A percentile compares a stretch with the other conserved stretches of the same genome.
Conservation (phyloP, 2,329 filamentous ascomycete species). For the Knoxdaviesia capensis region DNA sequence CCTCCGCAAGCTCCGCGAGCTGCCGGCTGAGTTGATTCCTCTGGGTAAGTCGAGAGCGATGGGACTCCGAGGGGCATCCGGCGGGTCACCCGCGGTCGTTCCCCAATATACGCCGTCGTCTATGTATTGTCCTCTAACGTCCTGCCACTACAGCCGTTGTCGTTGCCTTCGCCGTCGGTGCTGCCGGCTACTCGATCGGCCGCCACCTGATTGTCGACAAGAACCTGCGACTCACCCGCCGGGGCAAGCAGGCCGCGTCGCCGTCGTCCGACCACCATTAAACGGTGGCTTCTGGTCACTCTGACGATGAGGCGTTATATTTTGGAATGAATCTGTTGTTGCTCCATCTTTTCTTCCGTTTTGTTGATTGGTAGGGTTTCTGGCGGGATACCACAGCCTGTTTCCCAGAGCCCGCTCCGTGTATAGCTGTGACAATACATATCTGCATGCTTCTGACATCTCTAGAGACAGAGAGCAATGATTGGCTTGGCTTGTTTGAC, state of each 20-base stretch:
- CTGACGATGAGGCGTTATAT: constrained; percentile 5
- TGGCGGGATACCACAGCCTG: not conserved
- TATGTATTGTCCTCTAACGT: constrained; percentile 2
- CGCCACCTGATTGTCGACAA: constrained; percentile 80
- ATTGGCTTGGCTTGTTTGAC: no score
- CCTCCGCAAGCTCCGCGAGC: constrained; percentile 69
- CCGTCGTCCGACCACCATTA: constrained; percentile 16
- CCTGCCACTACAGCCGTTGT: constrained; percentile 46
- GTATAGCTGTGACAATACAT: no score
- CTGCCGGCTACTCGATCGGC: constrained; percentile 61
- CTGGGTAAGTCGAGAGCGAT: constrained; percentile 41
- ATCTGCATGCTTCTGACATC: no score
- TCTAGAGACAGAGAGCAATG: no score
- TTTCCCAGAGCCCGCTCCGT: no score
- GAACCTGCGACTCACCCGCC: constrained; percentile 71
- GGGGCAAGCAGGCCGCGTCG: constrained; percentile 17
- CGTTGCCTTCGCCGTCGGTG: constrained; percentile 63
- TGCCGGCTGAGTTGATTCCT: constrained; percentile 85
- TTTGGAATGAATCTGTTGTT: not conserved
- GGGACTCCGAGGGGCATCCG: no score
- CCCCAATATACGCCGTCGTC: not conserved
- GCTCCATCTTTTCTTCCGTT: constrained; percentile 4
- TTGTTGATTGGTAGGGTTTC: not conserved
- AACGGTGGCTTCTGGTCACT: constrained; percentile 9
- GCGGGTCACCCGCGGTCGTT: not conserved